Conservation (phyloP, 441 rosid species). For the Populus hybrid region DNA sequence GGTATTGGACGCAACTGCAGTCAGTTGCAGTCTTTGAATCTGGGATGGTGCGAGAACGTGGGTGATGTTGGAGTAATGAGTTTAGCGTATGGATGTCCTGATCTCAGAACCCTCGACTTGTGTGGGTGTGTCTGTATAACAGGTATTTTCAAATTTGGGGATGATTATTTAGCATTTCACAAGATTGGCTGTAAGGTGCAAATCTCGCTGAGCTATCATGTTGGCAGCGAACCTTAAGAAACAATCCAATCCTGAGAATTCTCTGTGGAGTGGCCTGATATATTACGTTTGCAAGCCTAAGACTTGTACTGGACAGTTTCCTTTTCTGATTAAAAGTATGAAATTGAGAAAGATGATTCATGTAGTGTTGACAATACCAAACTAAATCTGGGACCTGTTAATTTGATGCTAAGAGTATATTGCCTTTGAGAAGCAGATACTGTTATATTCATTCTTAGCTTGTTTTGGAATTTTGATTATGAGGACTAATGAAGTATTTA, state of each 20-base stretch:
- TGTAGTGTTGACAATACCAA: neutral
- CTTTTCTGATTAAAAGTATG: neutral
- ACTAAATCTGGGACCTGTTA: neutral
- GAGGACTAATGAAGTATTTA: neutral
- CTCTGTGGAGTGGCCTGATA: neutral
- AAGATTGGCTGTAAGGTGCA: neutral
- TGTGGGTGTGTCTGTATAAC: slow-evolving; percentile 84
- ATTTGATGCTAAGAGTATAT: neutral
- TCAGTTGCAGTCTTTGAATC: slow-evolving; percentile 65
- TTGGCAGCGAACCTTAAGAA: neutral
- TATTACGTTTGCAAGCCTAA: neutral
- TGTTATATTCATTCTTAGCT: neutral
- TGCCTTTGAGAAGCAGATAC: neutral
- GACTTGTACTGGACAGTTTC: neutral
- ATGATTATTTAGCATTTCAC: neutral
- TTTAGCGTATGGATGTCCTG: slow-evolving; percentile 88
- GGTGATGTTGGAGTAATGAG: slow-evolving; percentile 80
- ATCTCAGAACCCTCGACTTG: slow-evolving; percentile 72
- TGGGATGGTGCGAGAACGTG: slow-evolving; percentile 96
- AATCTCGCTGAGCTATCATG: no score
- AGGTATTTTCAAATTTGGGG: slow-evolving; percentile 38
- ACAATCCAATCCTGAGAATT: neutral
- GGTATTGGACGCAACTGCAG: slow-evolving; percentile 82
- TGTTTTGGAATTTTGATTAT: neutral
- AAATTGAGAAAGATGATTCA: neutral